Percentiles rank a stretch among this genome's conserved stretches.
Conservation (phyloP, 495 filamentous ascomycete species). For the Halenospora varia region DNA sequence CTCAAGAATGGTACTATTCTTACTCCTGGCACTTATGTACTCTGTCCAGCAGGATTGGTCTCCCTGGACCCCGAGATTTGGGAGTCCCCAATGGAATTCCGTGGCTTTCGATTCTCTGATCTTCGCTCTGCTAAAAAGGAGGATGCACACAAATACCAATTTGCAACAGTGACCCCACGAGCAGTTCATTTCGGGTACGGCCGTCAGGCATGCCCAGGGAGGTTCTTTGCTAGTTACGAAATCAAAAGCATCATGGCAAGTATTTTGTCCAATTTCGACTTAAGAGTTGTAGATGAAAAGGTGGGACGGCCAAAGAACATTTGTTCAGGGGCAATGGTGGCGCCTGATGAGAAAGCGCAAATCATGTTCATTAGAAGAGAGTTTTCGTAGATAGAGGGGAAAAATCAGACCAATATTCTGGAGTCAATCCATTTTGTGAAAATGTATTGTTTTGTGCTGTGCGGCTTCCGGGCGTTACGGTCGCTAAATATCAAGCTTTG, state of each 20-base stretch:
- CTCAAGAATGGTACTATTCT: background rate
- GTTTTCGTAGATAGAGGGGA: too few relatives aligned
- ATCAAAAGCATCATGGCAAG: constrained; percentile 53
- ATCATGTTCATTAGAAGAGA: too few relatives aligned
- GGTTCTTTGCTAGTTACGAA: constrained; percentile 49
- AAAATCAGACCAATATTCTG: too few relatives aligned
- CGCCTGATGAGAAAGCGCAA: too few relatives aligned
- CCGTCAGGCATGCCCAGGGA: constrained; percentile 40
- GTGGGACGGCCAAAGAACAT: too few relatives aligned
- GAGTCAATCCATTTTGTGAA: too few relatives aligned
- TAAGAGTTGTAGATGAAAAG: too few relatives aligned
- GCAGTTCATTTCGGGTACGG: background rate
- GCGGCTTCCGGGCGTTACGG: too few relatives aligned
- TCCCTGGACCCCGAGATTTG: background rate
- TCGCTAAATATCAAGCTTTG: too few relatives aligned
- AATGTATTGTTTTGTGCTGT: too few relatives aligned
- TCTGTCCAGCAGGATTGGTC: background rate
- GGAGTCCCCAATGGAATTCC: constrained; percentile 40
- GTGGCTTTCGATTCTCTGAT: constrained; percentile 48
- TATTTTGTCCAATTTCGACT: too few relatives aligned
- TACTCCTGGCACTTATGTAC: background rate
- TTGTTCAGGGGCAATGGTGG: too few relatives aligned
- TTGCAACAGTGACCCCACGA: constrained; percentile 26
- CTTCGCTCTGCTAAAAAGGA: constrained; percentile 35
- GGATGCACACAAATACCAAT: constrained; percentile 35